Percentiles rank a stretch among this genome's conserved stretches.
These are phyloP conservation scores for Naganishia randhawae DNA, from an alignment of 768 basidiomycete genomes.

Conservation along the genomic window DNA sequence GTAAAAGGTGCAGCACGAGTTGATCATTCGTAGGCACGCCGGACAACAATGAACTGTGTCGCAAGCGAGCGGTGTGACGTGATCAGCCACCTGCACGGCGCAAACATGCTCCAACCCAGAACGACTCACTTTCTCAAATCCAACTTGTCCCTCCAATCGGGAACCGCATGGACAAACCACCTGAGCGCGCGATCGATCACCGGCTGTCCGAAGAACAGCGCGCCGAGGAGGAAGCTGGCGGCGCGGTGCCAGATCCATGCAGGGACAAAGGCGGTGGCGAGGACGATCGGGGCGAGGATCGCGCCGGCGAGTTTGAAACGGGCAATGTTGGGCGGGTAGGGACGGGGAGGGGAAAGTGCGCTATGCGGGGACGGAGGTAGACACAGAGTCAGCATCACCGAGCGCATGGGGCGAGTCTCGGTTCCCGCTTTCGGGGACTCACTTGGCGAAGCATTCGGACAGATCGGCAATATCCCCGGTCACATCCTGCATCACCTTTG, in stretches of 20 bases:
- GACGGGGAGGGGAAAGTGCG: slow-evolving; percentile 47
- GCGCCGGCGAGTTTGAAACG: slow-evolving; percentile 50
- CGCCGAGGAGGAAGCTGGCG: slow-evolving; percentile 49
- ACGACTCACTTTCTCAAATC: slow-evolving; percentile 47
- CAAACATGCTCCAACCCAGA: too few relatives aligned
- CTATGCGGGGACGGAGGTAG: slow-evolving; percentile 32
- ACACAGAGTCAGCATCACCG: background rate
- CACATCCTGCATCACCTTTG: slow-evolving; percentile 49
- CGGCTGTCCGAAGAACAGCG: slow-evolving; percentile 52
- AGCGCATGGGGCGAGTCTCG: too few relatives aligned
- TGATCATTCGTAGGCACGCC: slow-evolving; percentile 53
- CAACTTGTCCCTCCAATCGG: slow-evolving; percentile 52
- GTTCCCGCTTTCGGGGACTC: too few relatives aligned
- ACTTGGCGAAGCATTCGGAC: slow-evolving; percentile 50
- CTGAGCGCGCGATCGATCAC: slow-evolving; percentile 43
- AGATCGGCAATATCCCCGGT: slow-evolving; percentile 51
- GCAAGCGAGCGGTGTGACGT: too few relatives aligned
- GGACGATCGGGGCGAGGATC: slow-evolving; percentile 48
- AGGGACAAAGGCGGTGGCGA: slow-evolving; percentile 48
- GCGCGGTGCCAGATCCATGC: slow-evolving; percentile 47
- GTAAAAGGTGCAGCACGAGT: slow-evolving; percentile 50
- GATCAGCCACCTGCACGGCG: too few relatives aligned
- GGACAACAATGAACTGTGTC: slow-evolving; percentile 44
- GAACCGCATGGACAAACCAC: slow-evolving; percentile 45
- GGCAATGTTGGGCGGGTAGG: slow-evolving; percentile 48